Evolutionary conservation across 108 stramenopile genomes (phyloP).

Genomic region (Skeletonema costatum): DNA sequence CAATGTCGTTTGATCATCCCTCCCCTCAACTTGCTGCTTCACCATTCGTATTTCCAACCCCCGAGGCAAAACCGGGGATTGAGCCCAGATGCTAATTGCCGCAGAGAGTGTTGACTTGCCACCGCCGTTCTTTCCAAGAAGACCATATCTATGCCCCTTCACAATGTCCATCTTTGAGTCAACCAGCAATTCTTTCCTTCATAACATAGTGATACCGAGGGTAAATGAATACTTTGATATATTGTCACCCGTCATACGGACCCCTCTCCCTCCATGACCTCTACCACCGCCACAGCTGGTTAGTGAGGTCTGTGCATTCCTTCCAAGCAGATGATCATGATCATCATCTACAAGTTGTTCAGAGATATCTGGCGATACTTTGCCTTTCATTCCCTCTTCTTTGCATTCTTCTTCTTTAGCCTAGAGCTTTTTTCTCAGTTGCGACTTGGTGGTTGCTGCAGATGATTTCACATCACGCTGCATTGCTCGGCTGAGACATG

Average conservation of each 20-base stretch:
- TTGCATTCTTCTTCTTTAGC: constrained; percentile 13
- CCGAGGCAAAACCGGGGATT: constrained; percentile 86
- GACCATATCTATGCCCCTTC: constrained; percentile 94
- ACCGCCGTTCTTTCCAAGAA: constrained; percentile 96
- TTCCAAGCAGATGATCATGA: constrained; percentile 54
- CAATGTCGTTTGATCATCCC: constrained; percentile 66
- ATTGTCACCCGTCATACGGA: constrained; percentile 50
- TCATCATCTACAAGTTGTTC: constrained; percentile 53
- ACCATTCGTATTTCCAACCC: constrained; percentile 74
- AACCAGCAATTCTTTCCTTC: constrained; percentile 58
- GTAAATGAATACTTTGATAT: constrained; percentile 50
- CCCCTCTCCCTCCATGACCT: constrained; percentile 63
- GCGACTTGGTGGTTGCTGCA: background rate
- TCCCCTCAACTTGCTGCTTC: constrained; percentile 86
- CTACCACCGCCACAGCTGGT: constrained; percentile 59
- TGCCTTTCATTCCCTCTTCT: constrained; percentile 17
- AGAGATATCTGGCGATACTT: background rate
- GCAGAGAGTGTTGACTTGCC: constrained; percentile 98
- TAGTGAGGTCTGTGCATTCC: constrained; percentile 46
- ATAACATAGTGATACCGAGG: constrained; percentile 47
- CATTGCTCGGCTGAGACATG: too few relatives aligned
- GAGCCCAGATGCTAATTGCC: constrained; percentile 63
- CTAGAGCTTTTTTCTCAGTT: constrained; percentile 4
- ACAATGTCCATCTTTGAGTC: constrained; percentile 58
- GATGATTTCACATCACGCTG: too few relatives aligned